Base-by-base conservation (phyloP, 148 eudicot genomes). In the Fagopyrum esculentum region DNA sequence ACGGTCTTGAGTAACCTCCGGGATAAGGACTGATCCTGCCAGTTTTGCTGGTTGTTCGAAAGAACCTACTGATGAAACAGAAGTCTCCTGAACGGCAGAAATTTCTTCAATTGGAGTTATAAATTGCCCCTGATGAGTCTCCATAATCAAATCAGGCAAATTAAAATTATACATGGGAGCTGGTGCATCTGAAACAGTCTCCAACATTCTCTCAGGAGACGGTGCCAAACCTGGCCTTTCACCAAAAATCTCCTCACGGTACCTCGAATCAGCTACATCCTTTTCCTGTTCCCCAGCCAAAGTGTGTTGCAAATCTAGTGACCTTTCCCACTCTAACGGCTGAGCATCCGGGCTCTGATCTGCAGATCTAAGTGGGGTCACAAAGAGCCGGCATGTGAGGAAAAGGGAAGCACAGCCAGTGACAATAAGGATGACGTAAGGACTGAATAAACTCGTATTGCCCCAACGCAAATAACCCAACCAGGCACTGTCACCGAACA, bases 401-500 rank as follows among this genome's bases (percentile, higher is more conserved):
- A 79, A 82, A 52, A 92, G 77, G 15, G 94, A 89, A 48, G 78
- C 71, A 66, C 75, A 81, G 52, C 89, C 87, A 73, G 83, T 79
- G 72, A 82, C 40, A n/a, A 92, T 83, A 68, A 96, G 94, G 71
- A 84, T 54, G 75, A 85, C 64, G 79, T 90, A 90, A 35, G 91
- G 78, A 72, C 78, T 63, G 47, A 89, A 85, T 73, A 89, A 71
- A 72, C 77, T 78, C 75, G 79, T 84, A 66, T 17, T 66, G 61
- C 83, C 90, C 97, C 92, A 92, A 81, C 86, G 89, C 83, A 92
- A 83, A 81, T 85, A 87, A 43, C 72, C 79, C 45, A 83, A 96
- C 95, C 93, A 96, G 52, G 93, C 97, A 78, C 94, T 90, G 77
- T 83, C 84, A 44, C 99, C 98, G 75, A 92, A 96, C 48, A 90